A percentile compares a stretch with the other conserved stretches of the same genome.
These are phyloP conservation scores for Vitis hybrid DNA, from an alignment of 177 flowering plant genomes.

Conservation along the genomic window DNA sequence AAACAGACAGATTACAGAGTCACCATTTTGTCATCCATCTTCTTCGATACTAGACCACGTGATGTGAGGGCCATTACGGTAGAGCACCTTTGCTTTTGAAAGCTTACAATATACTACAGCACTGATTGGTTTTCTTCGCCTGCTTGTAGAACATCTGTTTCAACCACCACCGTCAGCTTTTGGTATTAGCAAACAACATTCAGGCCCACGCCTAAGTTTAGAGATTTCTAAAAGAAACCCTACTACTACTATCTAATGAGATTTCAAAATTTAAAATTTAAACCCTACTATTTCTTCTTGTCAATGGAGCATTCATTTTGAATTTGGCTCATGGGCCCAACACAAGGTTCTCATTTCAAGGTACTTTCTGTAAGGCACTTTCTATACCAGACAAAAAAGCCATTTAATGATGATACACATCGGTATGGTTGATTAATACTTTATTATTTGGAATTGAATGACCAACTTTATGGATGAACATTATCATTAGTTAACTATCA, in stretches of 20 bases:
- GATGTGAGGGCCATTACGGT: constrained; percentile 1
- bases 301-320: neutral
- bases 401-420: too few species aligned
- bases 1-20: constrained; percentile 20
- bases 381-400: too few species aligned
- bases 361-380: too few species aligned
- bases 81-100: neutral
- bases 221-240: neutral
- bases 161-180: constrained; percentile 14
- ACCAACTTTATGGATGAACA: too few species aligned
- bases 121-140: constrained; percentile 93
- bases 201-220: neutral
- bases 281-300: neutral
- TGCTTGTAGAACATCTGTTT: constrained; percentile 98
- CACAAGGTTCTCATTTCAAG: too few species aligned
- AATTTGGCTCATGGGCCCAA: neutral
- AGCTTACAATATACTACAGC: constrained; percentile 78
- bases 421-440: too few species aligned
- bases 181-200: neutral
- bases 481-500: too few species aligned
- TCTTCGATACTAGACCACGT: constrained; percentile 5
- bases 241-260: too few species aligned
- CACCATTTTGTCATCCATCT: constrained; percentile 10
- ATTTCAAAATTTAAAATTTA: constrained; percentile 1
- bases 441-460: too few species aligned